Evolutionary conservation across 306 rosid genomes (phyloP).

Genomic region (Cotoneaster glaucophyllus): DNA sequence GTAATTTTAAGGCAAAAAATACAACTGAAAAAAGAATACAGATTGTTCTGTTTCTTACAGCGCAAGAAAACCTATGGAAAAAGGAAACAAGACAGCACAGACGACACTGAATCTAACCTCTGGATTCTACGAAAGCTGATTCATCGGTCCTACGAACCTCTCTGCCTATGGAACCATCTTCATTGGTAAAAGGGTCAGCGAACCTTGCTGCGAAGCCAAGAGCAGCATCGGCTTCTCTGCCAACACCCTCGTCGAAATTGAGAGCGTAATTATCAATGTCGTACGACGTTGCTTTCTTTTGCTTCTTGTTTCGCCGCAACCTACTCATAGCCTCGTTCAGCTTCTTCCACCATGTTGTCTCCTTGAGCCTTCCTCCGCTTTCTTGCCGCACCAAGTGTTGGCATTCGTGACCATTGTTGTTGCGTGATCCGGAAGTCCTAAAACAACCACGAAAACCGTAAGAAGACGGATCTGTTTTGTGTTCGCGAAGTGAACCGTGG

Average conservation of each 20-base stretch:
- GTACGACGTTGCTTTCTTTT: conserved; percentile 30
- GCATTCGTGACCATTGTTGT: conserved; percentile 1
- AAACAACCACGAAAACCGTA: conserved; percentile 48
- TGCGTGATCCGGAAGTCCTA: conserved; percentile 4
- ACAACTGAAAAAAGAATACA: neutral
- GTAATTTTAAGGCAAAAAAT: neutral
- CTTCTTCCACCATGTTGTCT: conserved; percentile 36
- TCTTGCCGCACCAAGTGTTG: conserved; percentile 14
- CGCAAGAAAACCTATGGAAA: neutral
- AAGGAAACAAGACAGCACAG: too few species aligned
- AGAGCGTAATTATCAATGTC: conserved; percentile 72
- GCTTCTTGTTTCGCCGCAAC: neutral
- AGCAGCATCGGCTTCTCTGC: conserved; percentile 35
- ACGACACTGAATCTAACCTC: neutral
- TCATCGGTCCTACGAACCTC: neutral
- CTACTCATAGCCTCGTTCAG: conserved; percentile 27
- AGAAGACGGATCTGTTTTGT: neutral
- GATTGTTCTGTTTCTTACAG: neutral
- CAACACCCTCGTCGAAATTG: conserved; percentile 42
- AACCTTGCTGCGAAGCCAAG: conserved; percentile 45
- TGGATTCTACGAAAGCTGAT: neutral
- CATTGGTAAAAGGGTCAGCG: conserved; percentile 28
- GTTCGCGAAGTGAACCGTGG: conserved; percentile 22
- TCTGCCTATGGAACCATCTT: neutral
- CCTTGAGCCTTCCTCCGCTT: conserved; percentile 9